These are phyloP conservation scores for Skeletonema costatum DNA, from an alignment of 108 stramenopile species.

Conservation along the genomic window DNA sequence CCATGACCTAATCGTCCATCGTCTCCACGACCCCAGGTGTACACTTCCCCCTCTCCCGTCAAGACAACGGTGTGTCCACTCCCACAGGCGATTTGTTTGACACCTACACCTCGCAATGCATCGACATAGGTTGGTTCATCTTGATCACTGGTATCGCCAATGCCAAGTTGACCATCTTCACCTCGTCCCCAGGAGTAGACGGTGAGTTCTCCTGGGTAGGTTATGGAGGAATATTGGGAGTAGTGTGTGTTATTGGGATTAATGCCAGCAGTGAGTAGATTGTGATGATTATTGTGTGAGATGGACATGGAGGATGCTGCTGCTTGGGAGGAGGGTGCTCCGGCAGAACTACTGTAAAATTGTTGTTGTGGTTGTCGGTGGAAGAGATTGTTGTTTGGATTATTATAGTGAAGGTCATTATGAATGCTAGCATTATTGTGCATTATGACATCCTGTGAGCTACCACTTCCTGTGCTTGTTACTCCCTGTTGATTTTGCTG, in stretches of 20 bases:
- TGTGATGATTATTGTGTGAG: not conserved
- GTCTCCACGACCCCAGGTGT: constrained; percentile 88
- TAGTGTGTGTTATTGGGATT: constrained; percentile 5
- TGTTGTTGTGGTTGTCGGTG: not conserved
- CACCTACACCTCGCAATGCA: constrained; percentile 88
- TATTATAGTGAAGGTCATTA: not conserved
- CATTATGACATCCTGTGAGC: not conserved
- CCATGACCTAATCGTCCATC: constrained; percentile 94
- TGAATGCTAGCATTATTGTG: not conserved
- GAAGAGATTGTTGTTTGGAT: not conserved
- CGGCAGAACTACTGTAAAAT: constrained; percentile 1
- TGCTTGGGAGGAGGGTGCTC: constrained; percentile 13
- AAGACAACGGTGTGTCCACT: constrained; percentile 93
- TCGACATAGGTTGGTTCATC: constrained; percentile 91
- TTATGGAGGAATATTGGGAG: not conserved
- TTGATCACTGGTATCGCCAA: constrained; percentile 77
- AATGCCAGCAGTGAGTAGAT: not conserved
- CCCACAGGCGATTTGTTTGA: constrained; percentile 92
- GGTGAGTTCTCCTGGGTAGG: constrained; percentile 53
- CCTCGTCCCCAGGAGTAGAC: constrained; percentile 92
- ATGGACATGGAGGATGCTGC: not conserved
- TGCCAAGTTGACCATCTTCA: constrained; percentile 89
- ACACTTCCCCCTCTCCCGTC: constrained; percentile 92
- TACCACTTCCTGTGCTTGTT: not conserved
- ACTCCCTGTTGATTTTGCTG: not conserved